Base-by-base conservation (phyloP, 495 filamentous ascomycete genomes). In the Friedmanniomyces simplex region DNA sequence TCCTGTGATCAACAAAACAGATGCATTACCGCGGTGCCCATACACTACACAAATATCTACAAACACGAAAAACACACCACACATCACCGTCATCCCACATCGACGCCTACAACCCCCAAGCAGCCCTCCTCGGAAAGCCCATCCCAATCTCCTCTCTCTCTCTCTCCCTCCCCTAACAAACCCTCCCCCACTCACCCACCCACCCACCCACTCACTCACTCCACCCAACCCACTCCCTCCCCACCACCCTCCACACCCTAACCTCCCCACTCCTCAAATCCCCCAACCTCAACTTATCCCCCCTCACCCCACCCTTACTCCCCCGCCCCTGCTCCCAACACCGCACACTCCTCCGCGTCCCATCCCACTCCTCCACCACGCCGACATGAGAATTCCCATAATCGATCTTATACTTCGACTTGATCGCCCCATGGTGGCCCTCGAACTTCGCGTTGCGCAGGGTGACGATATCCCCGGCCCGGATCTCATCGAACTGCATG, bases 351-450 rank as follows among this genome's bases (percentile, higher is more conserved):
- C 96, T 96, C 78, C 96, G 95, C 25, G 89, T 95, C 30, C 93
- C 93, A 69, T 98, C 93, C 93, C 93, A 98, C 68, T 98, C 93
- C 12, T 89, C 79, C n/a, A 97, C 91, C n/a, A 98, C 76, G 2
- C 79, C 94, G 0, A 97, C 93, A 70, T 98, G 93, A 3, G 87
- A 87, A 65, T 87, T 89, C 48, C 93, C 93, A 0, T 96, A 88
- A 59, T 98, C 93, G 36, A 80, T 72, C 52, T 73, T 83, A 67
- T 98, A 98, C 72, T 97, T 97, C 61, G 87, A 84, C 65, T 96
- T 90, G 85, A 98, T 88, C 11, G 89, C 80, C 2, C 93, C 93
- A 59, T 90, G 88, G 69, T 98, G 94, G 30, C 93, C 93, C 68
- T 96, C 89, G 74, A 98, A 96, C 63, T 84, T 87, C 13, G 91